Conservation (phyloP, 192 early-diverging fungal species). For the Backusella sp. region DNA sequence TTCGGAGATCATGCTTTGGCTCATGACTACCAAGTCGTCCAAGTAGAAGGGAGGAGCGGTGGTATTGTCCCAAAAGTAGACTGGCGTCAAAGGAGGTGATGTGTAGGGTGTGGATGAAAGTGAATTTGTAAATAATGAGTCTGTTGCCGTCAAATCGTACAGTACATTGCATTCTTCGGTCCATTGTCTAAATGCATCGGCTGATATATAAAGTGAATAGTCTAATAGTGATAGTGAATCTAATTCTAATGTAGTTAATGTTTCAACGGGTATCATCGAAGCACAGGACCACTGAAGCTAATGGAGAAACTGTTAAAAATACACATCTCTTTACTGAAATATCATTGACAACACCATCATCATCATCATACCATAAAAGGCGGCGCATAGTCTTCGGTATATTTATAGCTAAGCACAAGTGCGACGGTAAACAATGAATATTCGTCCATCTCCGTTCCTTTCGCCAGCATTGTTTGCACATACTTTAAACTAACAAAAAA, state of each 20-base stretch:
- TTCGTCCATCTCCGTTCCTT: constrained; percentile 7
- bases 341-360: neutral
- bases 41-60: neutral
- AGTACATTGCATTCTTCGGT: constrained; percentile 5
- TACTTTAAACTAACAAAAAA: constrained; percentile 6
- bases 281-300: constrained; percentile 1
- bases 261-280: neutral
- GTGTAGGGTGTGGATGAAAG: neutral
- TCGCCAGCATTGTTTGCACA: neutral
- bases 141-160: constrained; percentile 6
- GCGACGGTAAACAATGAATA: constrained; percentile 6
- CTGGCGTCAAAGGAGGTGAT: constrained; percentile 6
- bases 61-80: constrained; percentile 1
- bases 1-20: neutral
- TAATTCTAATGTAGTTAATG: neutral
- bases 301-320: neutral
- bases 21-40: neutral
- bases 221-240: neutral
- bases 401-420: constrained; percentile 8
- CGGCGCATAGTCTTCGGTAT: constrained; percentile 2
- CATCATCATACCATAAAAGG: constrained; percentile 2
- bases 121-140: neutral
- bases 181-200: constrained; percentile 1
- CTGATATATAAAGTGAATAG: constrained; percentile 3
- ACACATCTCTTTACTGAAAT: neutral